These are phyloP conservation scores for Lachnellula occidentalis DNA, from an alignment of 2,329 filamentous ascomycete genomes.

Conservation along the genomic window DNA sequence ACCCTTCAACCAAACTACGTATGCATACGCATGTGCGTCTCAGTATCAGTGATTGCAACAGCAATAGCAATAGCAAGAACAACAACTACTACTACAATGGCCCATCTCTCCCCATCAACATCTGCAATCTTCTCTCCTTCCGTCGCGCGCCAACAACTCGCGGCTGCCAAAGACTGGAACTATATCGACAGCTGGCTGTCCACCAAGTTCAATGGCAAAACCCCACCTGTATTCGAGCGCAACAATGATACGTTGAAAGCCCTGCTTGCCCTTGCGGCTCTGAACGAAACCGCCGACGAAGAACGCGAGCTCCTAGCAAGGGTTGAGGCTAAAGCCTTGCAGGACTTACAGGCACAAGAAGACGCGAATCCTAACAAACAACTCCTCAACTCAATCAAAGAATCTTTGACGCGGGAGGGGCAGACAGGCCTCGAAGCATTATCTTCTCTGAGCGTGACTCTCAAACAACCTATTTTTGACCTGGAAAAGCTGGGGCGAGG, in stretches of 20 bases:
- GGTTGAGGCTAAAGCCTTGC: conserved; percentile 55
- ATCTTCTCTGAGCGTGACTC: conserved; percentile 45
- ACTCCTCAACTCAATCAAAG: conserved; percentile 49
- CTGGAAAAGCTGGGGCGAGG: conserved; percentile 43
- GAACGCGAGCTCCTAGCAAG: conserved; percentile 53
- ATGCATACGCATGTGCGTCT: no score
- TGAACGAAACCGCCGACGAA: conserved; percentile 75
- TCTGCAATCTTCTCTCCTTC: conserved; percentile 60
- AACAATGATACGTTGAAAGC: conserved; percentile 77
- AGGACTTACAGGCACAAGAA: conserved; percentile 43
- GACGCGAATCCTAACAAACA: conserved; percentile 31
- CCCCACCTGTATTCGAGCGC: conserved; percentile 72
- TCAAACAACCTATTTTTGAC: conserved; percentile 37
- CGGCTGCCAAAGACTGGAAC: conserved; percentile 85
- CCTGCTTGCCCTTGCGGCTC: conserved; percentile 65
- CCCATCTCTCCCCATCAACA: conserved; percentile 30
- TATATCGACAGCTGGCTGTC: conserved; percentile 80
- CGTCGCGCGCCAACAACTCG: conserved; percentile 67
- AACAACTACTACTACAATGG: conserved; percentile 23
- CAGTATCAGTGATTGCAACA: no score
- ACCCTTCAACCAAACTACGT: no score
- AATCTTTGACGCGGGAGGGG: conserved; percentile 51
- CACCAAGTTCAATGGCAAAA: conserved; percentile 58
- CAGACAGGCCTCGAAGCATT: conserved; percentile 51
- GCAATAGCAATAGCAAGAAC: not conserved